Conservation (phyloP, 2,329 filamentous ascomycete genomes). For the Bipolaris gigantea region DNA sequence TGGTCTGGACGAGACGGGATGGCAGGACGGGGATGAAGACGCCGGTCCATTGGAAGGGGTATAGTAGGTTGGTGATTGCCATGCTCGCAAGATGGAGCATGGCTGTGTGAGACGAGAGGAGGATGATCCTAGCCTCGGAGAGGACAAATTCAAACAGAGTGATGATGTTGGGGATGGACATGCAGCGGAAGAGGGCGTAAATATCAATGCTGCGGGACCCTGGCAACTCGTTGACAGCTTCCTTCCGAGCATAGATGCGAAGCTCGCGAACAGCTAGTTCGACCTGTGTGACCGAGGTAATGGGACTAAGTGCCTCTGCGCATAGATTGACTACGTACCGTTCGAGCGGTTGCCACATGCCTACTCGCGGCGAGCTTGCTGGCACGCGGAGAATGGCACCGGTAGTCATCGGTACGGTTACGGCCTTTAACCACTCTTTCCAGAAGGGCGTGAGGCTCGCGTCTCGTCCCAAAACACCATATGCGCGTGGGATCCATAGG, state of each 20-base stretch:
- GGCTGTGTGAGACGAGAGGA: constrained; percentile 90
- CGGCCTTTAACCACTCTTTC: constrained; percentile 96
- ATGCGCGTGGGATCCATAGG: constrained; percentile 92
- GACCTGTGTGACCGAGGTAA: constrained; percentile 93
- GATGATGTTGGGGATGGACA: constrained; percentile 91
- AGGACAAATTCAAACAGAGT: constrained; percentile 91
- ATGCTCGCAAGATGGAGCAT: constrained; percentile 94
- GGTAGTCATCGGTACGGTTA: constrained; percentile 94
- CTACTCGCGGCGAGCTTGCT: constrained; percentile 83
- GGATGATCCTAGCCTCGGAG: constrained; percentile 91
- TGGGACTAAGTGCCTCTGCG: constrained; percentile 88
- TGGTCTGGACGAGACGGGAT: constrained; percentile 80
- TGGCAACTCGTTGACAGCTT: constrained; percentile 89
- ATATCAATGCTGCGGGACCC: constrained; percentile 90
- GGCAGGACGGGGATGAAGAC: constrained; percentile 93
- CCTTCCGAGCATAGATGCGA: constrained; percentile 87
- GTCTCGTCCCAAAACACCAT: constrained; percentile 88
- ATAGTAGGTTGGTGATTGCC: constrained; percentile 82
- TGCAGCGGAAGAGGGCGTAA: constrained; percentile 85
- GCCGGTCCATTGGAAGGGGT: constrained; percentile 89
- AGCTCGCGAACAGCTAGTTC: constrained; percentile 88
- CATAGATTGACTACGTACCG: constrained; percentile 97
- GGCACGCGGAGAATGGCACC: constrained; percentile 81
- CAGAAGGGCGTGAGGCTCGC: constrained; percentile 83
- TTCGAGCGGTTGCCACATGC: constrained; percentile 94